These are phyloP conservation scores for Tetrastigma voinierianum DNA, from an alignment of 164 flowering plant species.

Conservation along the genomic window DNA sequence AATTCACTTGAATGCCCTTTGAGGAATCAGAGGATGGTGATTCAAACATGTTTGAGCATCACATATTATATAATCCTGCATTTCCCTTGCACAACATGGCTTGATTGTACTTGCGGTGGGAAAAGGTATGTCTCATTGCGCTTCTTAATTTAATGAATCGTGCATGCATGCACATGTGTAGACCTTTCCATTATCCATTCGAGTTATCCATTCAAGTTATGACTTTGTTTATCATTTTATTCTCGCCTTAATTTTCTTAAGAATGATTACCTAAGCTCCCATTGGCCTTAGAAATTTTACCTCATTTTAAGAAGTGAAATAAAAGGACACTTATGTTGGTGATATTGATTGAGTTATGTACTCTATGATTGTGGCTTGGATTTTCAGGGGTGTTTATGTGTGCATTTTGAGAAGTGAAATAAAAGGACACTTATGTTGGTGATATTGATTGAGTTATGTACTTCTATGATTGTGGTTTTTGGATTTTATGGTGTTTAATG, in stretches of 20 bases:
- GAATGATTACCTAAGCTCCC: neutral
- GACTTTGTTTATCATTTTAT: neutral
- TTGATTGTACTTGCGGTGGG: conserved; percentile 68
- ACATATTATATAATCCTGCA: conserved; percentile 71
- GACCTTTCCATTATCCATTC: no score
- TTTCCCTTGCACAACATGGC: conserved; percentile 90
- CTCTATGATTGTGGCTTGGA: no score
- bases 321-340: no score
- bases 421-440: neutral
- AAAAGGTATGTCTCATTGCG: conserved; percentile 39
- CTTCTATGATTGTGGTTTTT: neutral
- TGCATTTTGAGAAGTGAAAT: conserved; percentile 1
- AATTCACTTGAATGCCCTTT: neutral
- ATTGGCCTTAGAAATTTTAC: neutral
- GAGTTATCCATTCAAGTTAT: no score
- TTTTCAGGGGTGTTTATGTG: no score
- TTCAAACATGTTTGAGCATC: conserved; percentile 74
- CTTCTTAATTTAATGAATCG: neutral
- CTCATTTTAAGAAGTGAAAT: no score
- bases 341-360: no score
- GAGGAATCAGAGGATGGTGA: conserved; percentile 56
- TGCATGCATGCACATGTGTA: neutral
- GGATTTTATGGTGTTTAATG: no score
- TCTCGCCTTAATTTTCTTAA: neutral
- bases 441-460: no score